Conservation (phyloP, 805 yeast species). For the Yueomyces sinensis region DNA sequence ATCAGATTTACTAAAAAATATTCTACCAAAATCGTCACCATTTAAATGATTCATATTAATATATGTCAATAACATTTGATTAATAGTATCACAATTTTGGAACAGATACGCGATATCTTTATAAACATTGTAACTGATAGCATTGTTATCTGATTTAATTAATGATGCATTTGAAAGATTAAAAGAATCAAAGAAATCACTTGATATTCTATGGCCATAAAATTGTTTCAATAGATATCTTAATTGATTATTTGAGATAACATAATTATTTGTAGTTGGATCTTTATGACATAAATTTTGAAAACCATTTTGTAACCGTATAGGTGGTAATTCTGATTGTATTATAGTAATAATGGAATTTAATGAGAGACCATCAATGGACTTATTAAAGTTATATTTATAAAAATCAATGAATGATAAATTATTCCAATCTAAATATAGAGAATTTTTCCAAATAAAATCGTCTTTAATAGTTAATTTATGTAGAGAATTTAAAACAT, state of each 20-base stretch:
- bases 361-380: slow-evolving; percentile 14
- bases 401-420: slow-evolving; percentile 19
- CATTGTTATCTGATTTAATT: slow-evolving; percentile 19
- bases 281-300: slow-evolving; percentile 19
- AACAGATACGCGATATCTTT: slow-evolving; percentile 28
- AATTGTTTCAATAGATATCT: slow-evolving; percentile 21
- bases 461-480: slow-evolving; percentile 3
- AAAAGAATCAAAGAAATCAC: slow-evolving; percentile 23
- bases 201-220: slow-evolving; percentile 28
- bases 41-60: slow-evolving; percentile 18
- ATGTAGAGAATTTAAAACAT: slow-evolving; percentile 23
- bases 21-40: slow-evolving; percentile 18
- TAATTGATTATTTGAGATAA: slow-evolving; percentile 26
- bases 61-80: slow-evolving; percentile 26
- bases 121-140: slow-evolving; percentile 24
- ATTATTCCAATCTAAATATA: slow-evolving; percentile 25
- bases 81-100: slow-evolving; percentile 28
- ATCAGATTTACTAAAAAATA: slow-evolving; percentile 25
- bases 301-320: slow-evolving; percentile 24
- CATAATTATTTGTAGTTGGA: slow-evolving; percentile 14
- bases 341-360: slow-evolving; percentile 29
- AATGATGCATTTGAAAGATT: slow-evolving; percentile 18
- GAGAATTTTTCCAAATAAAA: slow-evolving; percentile 12
- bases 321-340: slow-evolving; percentile 29
- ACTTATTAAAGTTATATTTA: slow-evolving; percentile 9